Conservation (phyloP, 345 rosid genomes). For the Dimocarpus longan region DNA sequence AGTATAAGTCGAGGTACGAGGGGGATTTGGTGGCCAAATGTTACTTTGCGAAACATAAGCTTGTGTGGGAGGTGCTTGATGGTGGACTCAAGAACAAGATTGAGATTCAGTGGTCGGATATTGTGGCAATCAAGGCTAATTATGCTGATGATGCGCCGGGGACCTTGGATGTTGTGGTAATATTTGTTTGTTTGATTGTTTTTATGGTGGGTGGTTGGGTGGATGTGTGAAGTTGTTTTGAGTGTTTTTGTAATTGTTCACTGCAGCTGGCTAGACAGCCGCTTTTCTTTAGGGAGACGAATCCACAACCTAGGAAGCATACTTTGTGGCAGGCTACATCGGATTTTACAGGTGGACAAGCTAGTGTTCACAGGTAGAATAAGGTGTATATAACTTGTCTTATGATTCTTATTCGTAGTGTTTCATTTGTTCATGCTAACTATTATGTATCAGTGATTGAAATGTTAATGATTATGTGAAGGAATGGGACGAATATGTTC, state of each 20-base stretch:
- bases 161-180: conserved; percentile 67
- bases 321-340: conserved; percentile 78
- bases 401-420: background rate
- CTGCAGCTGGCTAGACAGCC: conserved; percentile 76
- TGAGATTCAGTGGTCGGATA: conserved; percentile 83
- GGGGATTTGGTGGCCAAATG: conserved; percentile 81
- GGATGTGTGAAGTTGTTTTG: background rate
- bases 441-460: background rate
- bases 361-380: conserved; percentile 60
- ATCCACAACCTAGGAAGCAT: conserved; percentile 80
- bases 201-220: background rate
- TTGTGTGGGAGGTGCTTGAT: conserved; percentile 84
- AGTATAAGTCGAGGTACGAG: conserved; percentile 69
- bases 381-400: conserved; percentile 1
- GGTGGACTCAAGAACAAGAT: conserved; percentile 79
- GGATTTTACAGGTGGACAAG: conserved; percentile 73
- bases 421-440: background rate
- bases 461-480: background rate
- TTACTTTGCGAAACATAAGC: conserved; percentile 76
- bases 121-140: conserved; percentile 59
- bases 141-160: conserved; percentile 49
- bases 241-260: conserved; percentile 8
- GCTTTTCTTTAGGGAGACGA: conserved; percentile 72
- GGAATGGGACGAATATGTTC: background rate
- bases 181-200: background rate